These are phyloP conservation scores for Orbilia javanica DNA, from an alignment of 2,329 filamentous ascomycete species.

Conservation along the genomic window DNA sequence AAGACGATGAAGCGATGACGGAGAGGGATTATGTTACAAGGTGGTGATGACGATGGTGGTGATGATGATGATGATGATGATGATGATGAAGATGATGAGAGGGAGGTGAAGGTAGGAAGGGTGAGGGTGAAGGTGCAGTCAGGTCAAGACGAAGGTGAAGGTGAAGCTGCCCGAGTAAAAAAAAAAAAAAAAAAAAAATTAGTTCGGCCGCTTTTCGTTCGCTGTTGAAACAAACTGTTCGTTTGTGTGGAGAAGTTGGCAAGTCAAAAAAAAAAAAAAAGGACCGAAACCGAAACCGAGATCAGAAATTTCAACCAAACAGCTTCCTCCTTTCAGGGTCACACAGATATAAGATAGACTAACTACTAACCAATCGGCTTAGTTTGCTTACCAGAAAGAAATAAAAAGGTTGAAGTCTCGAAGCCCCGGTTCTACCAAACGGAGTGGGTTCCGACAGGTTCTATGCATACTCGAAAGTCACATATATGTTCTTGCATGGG, in stretches of 20 bases:
- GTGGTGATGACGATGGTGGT: conserved; percentile 15
- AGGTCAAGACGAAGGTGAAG: conserved; percentile 8
- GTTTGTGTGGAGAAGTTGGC: conserved; percentile 16
- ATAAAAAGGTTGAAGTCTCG: not conserved
- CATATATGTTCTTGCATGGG: too few relatives aligned
- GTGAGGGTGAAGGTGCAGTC: not conserved
- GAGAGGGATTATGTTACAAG: conserved; percentile 53
- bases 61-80: not conserved
- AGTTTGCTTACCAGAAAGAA: too few relatives aligned
- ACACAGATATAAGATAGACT: conserved; percentile 1
- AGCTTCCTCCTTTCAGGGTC: conserved; percentile 24
- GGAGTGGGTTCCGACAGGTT: not conserved
- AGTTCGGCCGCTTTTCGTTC: conserved; percentile 9
- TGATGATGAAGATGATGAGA: not conserved
- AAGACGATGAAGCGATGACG: conserved; percentile 36
- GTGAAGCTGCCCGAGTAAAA: conserved; percentile 1
- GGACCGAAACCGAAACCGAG: not conserved
- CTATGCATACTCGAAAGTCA: not conserved
- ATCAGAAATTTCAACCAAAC: conserved; percentile 37
- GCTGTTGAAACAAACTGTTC: conserved; percentile 4
- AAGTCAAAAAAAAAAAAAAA: conserved; percentile 16
- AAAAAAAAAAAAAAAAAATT: conserved; percentile 31
- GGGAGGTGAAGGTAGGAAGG: not conserved
- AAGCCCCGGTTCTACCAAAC: not conserved
- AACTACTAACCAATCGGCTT: conserved; percentile 39